These are phyloP conservation scores for Alternaria dauci DNA, from an alignment of 2,329 filamentous ascomycete genomes.

Conservation along the genomic window DNA sequence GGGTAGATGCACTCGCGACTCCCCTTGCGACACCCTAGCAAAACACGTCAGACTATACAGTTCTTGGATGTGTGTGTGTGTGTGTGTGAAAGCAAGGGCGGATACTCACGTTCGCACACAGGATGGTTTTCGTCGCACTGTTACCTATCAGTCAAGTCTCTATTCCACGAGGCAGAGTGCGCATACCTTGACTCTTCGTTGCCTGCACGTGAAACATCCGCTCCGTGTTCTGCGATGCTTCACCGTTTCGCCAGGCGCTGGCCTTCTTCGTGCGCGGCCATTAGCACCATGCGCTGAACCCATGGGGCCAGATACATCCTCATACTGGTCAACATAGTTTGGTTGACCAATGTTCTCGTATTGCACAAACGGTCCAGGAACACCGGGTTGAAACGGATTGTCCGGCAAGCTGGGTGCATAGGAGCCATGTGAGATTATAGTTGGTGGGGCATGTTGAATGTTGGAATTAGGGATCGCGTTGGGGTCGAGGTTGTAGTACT, in stretches of 20 bases:
- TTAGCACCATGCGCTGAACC: conserved; percentile 40
- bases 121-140: conserved; percentile 92
- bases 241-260: conserved; percentile 68
- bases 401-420: conserved; percentile 41
- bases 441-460: conserved; percentile 35
- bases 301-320: conserved; percentile 40
- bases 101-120: conserved; percentile 74
- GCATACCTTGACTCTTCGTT: conserved; percentile 78
- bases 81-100: conserved; percentile 11
- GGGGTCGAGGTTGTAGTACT: conserved; percentile 48
- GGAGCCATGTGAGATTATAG: conserved; percentile 42
- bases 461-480: conserved; percentile 35
- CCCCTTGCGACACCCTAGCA: conserved; percentile 84
- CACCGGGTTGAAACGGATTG: conserved; percentile 43
- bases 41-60: conserved; percentile 23
- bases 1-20: conserved; percentile 91
- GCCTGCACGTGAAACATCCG: conserved; percentile 91
- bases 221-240: conserved; percentile 94
- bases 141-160: conserved; percentile 24
- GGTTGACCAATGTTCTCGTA: conserved; percentile 47
- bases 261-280: conserved; percentile 42
- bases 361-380: conserved; percentile 42
- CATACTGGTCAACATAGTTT: conserved; percentile 47
- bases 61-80: conserved; percentile 6
- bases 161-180: not conserved